Evolutionary conservation across 1,284 basidiomycete species (phyloP).

Genomic region (Moesziomyces aphidis): DNA sequence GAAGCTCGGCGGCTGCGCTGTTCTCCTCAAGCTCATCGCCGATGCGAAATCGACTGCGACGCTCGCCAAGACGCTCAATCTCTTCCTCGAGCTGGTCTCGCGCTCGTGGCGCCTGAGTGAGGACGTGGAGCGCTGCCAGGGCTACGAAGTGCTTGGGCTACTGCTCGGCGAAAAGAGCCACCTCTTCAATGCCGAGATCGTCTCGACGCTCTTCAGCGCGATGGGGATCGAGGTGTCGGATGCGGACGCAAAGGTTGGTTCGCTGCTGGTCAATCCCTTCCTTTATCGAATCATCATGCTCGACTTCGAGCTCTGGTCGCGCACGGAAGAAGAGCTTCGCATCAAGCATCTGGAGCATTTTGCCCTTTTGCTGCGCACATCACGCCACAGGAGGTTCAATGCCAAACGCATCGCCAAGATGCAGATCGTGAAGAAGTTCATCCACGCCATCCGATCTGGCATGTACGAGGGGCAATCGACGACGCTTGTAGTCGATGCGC

Average conservation of each 20-base stretch:
- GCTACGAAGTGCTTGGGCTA: conserved; percentile 83
- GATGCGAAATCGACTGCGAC: conserved; percentile 74
- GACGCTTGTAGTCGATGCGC: conserved; percentile 16
- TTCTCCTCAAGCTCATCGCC: conserved; percentile 78
- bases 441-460: conserved; percentile 76
- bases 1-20: conserved; percentile 83
- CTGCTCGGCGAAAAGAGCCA: conserved; percentile 79
- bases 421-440: conserved; percentile 78
- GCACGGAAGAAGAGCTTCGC: conserved; percentile 77
- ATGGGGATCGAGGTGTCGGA: conserved; percentile 76
- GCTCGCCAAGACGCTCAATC: conserved; percentile 77
- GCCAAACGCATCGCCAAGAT: conserved; percentile 59
- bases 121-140: conserved; percentile 54
- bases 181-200: conserved; percentile 81
- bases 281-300: conserved; percentile 86
- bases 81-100: conserved; percentile 80
- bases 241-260: conserved; percentile 70
- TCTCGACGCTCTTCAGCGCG: conserved; percentile 83
- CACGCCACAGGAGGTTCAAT: conserved; percentile 71
- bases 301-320: conserved; percentile 90
- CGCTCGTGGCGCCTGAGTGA: conserved; percentile 79
- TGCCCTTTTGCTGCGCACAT: conserved; percentile 76
- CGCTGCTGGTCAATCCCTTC: conserved; percentile 79
- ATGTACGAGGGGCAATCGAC: conserved; percentile 10
- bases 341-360: conserved; percentile 84